phyloP scores from a whole-genome alignment of 163 green algal species.

The Smithsoniella earleae region DNA sequence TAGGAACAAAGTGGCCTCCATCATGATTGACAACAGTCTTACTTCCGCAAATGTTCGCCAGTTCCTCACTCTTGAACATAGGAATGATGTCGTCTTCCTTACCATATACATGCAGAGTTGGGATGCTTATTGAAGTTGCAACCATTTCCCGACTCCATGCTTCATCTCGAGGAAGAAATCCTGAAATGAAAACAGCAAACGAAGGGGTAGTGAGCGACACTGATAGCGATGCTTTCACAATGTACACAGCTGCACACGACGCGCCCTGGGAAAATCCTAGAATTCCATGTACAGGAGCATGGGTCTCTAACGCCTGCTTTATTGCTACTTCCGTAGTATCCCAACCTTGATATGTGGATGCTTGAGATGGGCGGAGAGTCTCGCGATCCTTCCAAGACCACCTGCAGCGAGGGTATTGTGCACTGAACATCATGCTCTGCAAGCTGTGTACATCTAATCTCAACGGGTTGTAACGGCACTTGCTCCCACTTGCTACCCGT shows the following conservation, averaged over 20 bases:
- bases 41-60: background rate
- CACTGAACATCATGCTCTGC: background rate
- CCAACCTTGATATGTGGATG: background rate
- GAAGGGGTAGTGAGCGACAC: background rate
- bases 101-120: background rate
- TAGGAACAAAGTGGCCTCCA: conserved; percentile 14
- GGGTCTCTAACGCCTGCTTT: background rate
- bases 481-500: no score
- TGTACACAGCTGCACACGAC: background rate
- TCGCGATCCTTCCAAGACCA: conserved; percentile 14
- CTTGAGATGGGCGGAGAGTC: background rate
- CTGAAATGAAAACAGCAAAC: conserved; percentile 9
- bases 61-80: background rate
- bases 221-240: background rate
- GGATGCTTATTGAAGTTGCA: background rate
- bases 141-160: background rate
- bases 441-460: background rate
- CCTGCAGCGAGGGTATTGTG: background rate
- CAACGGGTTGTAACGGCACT: background rate
- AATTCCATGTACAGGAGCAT: conserved; percentile 11
- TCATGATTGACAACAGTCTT: background rate
- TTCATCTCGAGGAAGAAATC: conserved; percentile 15
- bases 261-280: conserved; percentile 8
- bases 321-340: background rate
- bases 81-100: conserved; percentile 7